Base-by-base conservation (phyloP, 768 basidiomycete genomes). In the Pulveroboletus sp. region DNA sequence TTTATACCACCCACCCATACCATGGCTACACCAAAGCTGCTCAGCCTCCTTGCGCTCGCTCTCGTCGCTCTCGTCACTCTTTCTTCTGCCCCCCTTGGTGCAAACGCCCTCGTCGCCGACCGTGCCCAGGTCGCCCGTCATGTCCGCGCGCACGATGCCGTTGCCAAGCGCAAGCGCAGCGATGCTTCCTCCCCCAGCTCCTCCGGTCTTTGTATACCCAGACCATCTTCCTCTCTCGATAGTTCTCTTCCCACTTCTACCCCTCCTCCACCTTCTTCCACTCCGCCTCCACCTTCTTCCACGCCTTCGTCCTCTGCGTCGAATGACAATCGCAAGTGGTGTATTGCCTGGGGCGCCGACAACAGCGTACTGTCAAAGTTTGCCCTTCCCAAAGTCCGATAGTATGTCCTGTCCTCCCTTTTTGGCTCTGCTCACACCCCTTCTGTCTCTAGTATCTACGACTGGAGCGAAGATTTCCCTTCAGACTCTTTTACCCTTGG, bases 21-120 rank as follows among this genome's bases (percentile, higher is more conserved):
- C 42, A 82, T 82, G 78, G 74, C 79, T 38, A 60, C 73, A 42
- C 38, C 69, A 50, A 83, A 78, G 55, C 61, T 85, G 42, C 60
- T 85, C 61, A 77, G 76, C 59, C 66, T 88, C 53, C 26, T 89
- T 46, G 77, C 84, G 18, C 53, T 89, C 36, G 71, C 79, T 14
- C 71, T 82, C 24, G 61, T 89, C 46, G 77, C 81, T 18, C 59
- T 88, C 54, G 51, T 87, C 53, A 72, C 78, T 41, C 71, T 73
- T 56, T 75, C 80, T 6, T 73, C 78, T 49, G 72, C 62, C 30
- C 63, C 78, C 0, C 49, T 71, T 7, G 73, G 76, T 21, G 79
- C 71, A 36, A 72, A 71, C 56, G 86, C 86, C 7, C 71, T 89
- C 43, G 74, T 73, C 6, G 57, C 78, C 5, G 62, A 63, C 40